Base-by-base conservation (phyloP, 192 early-diverging fungal species). In the Rhizophagus prolifer region DNA sequence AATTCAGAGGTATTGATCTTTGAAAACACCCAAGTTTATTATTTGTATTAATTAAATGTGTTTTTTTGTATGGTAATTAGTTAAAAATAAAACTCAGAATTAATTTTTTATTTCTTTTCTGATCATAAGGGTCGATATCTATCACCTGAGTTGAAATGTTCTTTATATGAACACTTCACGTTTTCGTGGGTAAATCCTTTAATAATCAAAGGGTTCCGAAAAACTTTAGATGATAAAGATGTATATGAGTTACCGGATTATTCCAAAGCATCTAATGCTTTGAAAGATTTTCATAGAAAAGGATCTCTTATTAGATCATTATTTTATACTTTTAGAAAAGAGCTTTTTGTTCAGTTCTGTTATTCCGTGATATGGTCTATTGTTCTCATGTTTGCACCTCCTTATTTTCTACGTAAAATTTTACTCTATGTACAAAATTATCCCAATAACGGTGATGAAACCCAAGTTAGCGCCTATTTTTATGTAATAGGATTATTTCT, bases 401-500 rank as follows among this genome's bases (percentile, higher is more conserved):
- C 90, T 14, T 91, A 85, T 77, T 90, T 86, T 69, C 73, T 92
- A 60, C 83, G 89, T 77, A 83, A 82, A 34, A 86, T 92, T 25
- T 67, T 92, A 64, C 75, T 81, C 10, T 85, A 81, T n/a, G 88
- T 92, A 26, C 81, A 87, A 78, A 77, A 87, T 44, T 75, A 75
- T 31, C 74, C 74, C 2, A 75, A 46, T 75, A 64, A 64, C 28
- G 28, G 34, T 14, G 83, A 83, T 30, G 63, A 80, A 2, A 28
- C 74, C 6, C 66, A 63, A 46, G 34, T 30, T 25, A 84, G 81
- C 12, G 86, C 90, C 2, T 94, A 87, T 58, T 68, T 89, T 36
- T 91, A 87, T 62, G 89, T 89, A 0, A 81, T 90, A 41, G 88
- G 88, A 31, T 71, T 94, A 36, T 83, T 92, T 59, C 38, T 90